These are phyloP conservation scores for Ophiostoma sp. DNA, from an alignment of 2,329 filamentous ascomycete species.

Conservation along the genomic window DNA sequence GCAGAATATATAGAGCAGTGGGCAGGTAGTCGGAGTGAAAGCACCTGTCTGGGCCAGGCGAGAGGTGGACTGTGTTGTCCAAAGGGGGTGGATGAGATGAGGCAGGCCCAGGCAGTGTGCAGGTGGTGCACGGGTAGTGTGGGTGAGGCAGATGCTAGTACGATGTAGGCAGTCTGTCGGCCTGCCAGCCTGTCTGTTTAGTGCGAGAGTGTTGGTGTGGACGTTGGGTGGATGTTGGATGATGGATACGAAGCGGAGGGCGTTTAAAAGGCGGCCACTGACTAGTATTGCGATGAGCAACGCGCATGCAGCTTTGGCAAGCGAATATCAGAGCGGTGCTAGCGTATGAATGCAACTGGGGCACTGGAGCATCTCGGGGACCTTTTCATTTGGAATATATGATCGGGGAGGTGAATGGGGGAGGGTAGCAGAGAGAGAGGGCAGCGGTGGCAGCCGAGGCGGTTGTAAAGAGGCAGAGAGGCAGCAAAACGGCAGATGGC, in stretches of 20 bases:
- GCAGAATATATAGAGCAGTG: not conserved
- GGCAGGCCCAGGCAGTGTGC: not conserved
- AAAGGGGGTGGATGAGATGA: not conserved
- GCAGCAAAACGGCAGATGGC: not conserved
- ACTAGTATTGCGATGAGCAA: not conserved
- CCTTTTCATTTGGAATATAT: not conserved
- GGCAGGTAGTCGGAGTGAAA: not conserved
- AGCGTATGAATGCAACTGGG: slow-evolving; percentile 1
- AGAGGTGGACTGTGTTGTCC: not conserved
- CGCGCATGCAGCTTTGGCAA: slow-evolving; percentile 4
- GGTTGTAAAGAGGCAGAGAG: not conserved
- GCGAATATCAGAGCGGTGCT: not conserved
- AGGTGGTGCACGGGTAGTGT: not conserved
- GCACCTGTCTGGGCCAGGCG: not conserved
- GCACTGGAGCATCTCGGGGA: not conserved
- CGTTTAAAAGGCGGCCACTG: not conserved
- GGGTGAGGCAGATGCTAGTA: not conserved
- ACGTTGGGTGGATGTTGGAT: not conserved
- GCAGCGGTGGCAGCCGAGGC: not conserved
- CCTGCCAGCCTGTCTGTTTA: not conserved
- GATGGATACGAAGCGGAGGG: not conserved
- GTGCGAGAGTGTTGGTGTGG: not conserved
- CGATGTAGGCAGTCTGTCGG: not conserved
- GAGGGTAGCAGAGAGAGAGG: not conserved
- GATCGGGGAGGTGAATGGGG: not conserved